Base-by-base conservation (phyloP, 148 eudicot species). In the Gaultheria prostrata region DNA sequence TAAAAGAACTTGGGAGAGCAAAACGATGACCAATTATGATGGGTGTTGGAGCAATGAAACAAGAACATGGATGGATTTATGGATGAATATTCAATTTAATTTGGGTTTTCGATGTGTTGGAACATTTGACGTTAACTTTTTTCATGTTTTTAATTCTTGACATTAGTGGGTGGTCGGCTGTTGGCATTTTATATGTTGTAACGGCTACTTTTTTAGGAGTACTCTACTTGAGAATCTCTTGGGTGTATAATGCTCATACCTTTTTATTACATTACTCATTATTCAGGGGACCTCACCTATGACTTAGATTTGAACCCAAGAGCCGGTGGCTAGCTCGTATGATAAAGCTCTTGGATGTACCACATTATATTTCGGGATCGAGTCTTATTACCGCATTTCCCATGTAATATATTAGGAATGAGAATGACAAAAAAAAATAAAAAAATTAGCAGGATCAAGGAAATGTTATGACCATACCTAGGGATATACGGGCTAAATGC, bases 201-300 rank as follows among this genome's bases (percentile, higher is more conserved):
- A 83, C 85, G 85, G 85, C 85, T 83, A 83, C 75, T 83, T 59
- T 18, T 57, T 39, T 39, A 14, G 43, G 20, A 71, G 18, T 28
- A 28, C n/a, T 48, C 70, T 9, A 0, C 3, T 63, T 8, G 70
- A 63, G 32, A 63, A 63, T 63, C 70, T n/a, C 5, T 63, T 63
- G 70, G 30, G 32, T 63, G 32, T 63, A 24, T 10, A 0, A 1
- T 11, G 28, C 70, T 24, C 70, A 63, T 24, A 24, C 70, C 32
- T 3, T 1, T 24, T 48, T 48, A n/a, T 39, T 39, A 39, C 43
- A 39, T 39, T 39, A 39, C 43, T 0, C 43, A 4, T 39, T 39
- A 39, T 39, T 39, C 43, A 3, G 6, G 43, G 43, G 43, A 39
- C 43, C 0, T 0, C 43, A 39, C 43, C 43, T 39, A 6, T 39